Evolutionary conservation across 495 filamentous ascomycete genomes (phyloP), one percentile per base, ranked within the genome.

Genomic region (Aspergillus indologenus): DNA sequence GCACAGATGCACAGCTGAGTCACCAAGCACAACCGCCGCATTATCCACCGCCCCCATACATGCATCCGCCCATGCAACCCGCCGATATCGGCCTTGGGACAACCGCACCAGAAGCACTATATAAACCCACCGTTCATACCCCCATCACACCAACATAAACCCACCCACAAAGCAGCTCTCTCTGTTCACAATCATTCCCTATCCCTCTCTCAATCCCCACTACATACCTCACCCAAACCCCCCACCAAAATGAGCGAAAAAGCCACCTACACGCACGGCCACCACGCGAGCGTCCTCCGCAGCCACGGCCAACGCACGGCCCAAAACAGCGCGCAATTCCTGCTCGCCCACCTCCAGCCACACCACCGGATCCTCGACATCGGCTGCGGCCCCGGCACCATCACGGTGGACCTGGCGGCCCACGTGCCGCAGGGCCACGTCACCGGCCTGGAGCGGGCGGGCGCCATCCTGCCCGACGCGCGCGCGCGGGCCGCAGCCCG

Each of bases 331-430:
- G 75, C 77, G 9, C 71, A 68, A 23, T 83, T 80, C 55, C 70
- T 87, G 0, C 66, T 84, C 34, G 2, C 34, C 12, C 12, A 40
- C 34, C 12, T 86, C 19, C 69, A 72, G 42, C 75, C 80, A 0
- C 53, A 69, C 45, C 73, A 78, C 66, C 68, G 73, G 17, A 79
- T 86, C 40, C 79, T 85, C 31, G 83, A 86, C 60, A 72, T 85
- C 26, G 83, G 83, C 47, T 85, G 83, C 64, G 82, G 83, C 15
- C 82, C 81, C 0, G 83, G 82, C 19, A 81, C 75, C 22, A 56
- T 56, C 58, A 85, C 82, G 0, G 64, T 76, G 0, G 82, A 80
- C 48, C 64, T 86, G 7, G 81, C 81, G 11, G 54, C 58, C 1
- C 65, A 73, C 40, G 76, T 81, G 0, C 75, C 80, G 0, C 45